Evolutionary conservation across 2,329 filamentous ascomycete genomes (phyloP), one percentile per base, ranked within the genome.

Genomic region (Setomelanomma holmii): DNA sequence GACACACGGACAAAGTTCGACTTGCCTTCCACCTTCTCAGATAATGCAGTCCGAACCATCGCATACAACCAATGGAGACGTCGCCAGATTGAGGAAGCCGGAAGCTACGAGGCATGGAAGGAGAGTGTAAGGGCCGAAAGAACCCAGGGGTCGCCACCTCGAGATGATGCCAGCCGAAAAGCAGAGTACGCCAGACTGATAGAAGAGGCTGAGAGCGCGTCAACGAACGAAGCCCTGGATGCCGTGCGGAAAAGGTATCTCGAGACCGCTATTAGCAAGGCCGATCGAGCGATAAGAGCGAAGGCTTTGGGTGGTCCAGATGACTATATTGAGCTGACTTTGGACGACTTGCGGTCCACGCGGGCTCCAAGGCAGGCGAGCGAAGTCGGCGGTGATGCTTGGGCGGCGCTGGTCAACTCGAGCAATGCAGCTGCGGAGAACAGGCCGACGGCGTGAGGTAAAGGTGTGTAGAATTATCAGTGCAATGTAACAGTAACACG

Each of bases 141-240:
- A 38, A 41, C 45, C 5, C 11, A 24, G 5, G 21, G 16, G 21
- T 45, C 24, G 5, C 38, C 46, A 7, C 56, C 60, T 4, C 33
- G 34, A 14, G 34, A 61, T 16, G 39, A 48, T 7, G 55, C 52
- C 4, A 39, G 23, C 4, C 47, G 24, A 19, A 68, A 61, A 35
- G 53, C 52, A 4, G 35, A 40, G 3, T 59, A 55, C 11, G 49
- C 59, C 6, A 44, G 53, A 4, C 19, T 53, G 3, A 53, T 69
- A 8, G 42, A 41, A 3, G 61, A 65, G 7, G 64, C 67, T 3
- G 60, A 66, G 42, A 59, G 55, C 2, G 67, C 64, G 5, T 53
- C 56, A 5, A 53, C 53, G 7, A 61, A 66, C 19, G 24, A 51
- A 22, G 42, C 30, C 1, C n/a, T 67, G 2, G 50, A 58, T 8